Percentiles rank a stretch among this genome's conserved stretches.
These are phyloP conservation scores for Plasmodium yoelii DNA, from an alignment of 169 alveolate species.

Conservation along the genomic window DNA sequence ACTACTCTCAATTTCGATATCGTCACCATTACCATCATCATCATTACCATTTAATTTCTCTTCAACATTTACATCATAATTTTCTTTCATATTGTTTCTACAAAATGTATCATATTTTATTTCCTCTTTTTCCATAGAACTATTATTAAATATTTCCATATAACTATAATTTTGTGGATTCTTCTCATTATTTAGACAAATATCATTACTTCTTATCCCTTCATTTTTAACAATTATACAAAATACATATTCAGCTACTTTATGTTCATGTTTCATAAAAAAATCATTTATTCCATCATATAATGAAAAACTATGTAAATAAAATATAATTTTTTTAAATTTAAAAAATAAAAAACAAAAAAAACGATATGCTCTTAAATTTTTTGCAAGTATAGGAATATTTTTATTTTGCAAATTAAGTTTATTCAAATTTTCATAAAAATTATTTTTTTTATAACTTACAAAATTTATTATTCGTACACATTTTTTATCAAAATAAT, in stretches of 20 bases:
- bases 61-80: no score
- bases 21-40: neutral
- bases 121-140: neutral
- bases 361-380: slow-evolving; percentile 44
- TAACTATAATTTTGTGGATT: neutral
- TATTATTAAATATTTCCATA: neutral
- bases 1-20: neutral
- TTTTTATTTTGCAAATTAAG: neutral
- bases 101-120: neutral
- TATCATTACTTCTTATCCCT: neutral
- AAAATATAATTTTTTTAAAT: slow-evolving; percentile 50
- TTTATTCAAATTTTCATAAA: slow-evolving; percentile 5
- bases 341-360: slow-evolving; percentile 43
- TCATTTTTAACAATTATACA: neutral
- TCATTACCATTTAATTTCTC: neutral
- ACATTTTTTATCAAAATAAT: slow-evolving; percentile 35
- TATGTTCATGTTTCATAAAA: slow-evolving; percentile 14
- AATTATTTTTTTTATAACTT: slow-evolving; percentile 41
- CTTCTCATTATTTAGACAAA: neutral
- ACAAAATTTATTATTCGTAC: slow-evolving; percentile 49
- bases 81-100: neutral
- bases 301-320: slow-evolving; percentile 30
- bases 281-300: slow-evolving; percentile 11
- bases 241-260: neutral
- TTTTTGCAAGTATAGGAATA: slow-evolving; percentile 21